Base-by-base conservation (phyloP, 495 filamentous ascomycete genomes). In the Daldinia bambusicola region DNA sequence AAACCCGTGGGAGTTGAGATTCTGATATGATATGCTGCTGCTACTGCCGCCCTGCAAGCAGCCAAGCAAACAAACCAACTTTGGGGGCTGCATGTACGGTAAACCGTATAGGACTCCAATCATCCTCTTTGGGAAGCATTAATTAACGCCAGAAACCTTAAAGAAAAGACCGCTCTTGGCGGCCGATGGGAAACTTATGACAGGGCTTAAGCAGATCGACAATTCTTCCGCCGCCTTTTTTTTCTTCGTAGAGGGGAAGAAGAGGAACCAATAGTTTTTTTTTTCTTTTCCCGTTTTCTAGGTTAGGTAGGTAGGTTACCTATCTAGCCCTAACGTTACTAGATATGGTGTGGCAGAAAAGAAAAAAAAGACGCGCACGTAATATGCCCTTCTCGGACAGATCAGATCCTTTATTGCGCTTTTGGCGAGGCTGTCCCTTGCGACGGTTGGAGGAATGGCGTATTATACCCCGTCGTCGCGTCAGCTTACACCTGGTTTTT, bases 1-100 rank as follows among this genome's bases (percentile, higher is more conserved):
- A 36, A 6, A 36, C 37, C 41, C 56, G 70, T 72, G 61, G 66
- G 70, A 63, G 69, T 67, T 41, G n/a, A 20, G n/a, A 20, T 40
- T 56, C 56, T 45, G 41, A 62, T 45, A 34, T 45, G 26, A 26
- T 56, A 31, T 43, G 40, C 32, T 16, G 16, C n/a, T 12, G 51
- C n/a, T n/a, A n/a, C n/a, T n/a, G n/a, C n/a, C n/a, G n/a, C n/a
- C n/a, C n/a, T n/a, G n/a, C n/a, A n/a, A n/a, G n/a, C n/a, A n/a
- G n/a, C n/a, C n/a, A 16, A 36, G 6, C 31, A 31, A 53, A 32
- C 45, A 67, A 26, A 3, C 16, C 43, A 41, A 50, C 38, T 22
- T 37, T 37, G 40, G 43, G 43, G 26, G 26, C 26, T 26, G 1
- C 3, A 26, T 26, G 26, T 26, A 3, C 26, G 26, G 26, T n/a